Evolutionary conservation across 140 eudicot species (phyloP).

Genomic region (Flaveria floridana): DNA sequence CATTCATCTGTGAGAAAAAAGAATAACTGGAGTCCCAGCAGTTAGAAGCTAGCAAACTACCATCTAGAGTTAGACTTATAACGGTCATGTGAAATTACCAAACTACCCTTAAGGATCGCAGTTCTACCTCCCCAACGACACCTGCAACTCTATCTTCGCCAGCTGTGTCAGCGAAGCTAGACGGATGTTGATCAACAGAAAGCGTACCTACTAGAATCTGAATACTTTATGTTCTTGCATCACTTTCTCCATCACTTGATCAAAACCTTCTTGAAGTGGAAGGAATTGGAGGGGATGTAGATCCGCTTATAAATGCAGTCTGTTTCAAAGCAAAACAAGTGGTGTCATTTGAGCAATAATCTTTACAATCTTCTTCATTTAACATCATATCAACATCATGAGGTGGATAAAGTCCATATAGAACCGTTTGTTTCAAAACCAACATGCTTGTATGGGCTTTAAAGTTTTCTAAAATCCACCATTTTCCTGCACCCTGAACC

Average conservation of each 20-base stretch:
- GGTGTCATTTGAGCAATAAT: too few relatives aligned
- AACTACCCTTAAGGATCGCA: slow-evolving; percentile 30
- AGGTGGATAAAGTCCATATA: slow-evolving; percentile 68
- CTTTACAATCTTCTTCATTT: too few relatives aligned
- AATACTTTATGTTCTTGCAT: slow-evolving; percentile 35
- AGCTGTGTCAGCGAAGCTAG: slow-evolving; percentile 34
- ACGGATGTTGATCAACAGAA: slow-evolving; percentile 61
- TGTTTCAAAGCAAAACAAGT: too few relatives aligned
- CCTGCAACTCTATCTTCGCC: slow-evolving; percentile 27
- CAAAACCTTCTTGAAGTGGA: too few relatives aligned
- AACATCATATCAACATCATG: slow-evolving; percentile 50
- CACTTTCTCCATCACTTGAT: slow-evolving; percentile 44
- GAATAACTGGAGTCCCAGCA: slow-evolving; percentile 29
- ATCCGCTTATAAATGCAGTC: too few relatives aligned
- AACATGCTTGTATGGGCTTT: slow-evolving; percentile 60
- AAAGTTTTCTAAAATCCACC: slow-evolving; percentile 63
- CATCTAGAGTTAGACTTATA: slow-evolving; percentile 1
- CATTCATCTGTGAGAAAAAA: slow-evolving; percentile 17
- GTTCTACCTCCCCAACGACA: slow-evolving; percentile 14
- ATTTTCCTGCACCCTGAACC: slow-evolving; percentile 54
- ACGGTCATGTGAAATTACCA: slow-evolving; percentile 19
- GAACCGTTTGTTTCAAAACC: slow-evolving; percentile 48
- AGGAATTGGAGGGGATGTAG: too few relatives aligned
- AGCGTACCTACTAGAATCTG: slow-evolving; percentile 70
- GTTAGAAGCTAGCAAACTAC: slow-evolving; percentile 15